Percentiles rank a stretch among this genome's conserved stretches.
Evolutionary conservation across 345 rosid genomes (phyloP).

Genomic region (Passiflora organensis): DNA sequence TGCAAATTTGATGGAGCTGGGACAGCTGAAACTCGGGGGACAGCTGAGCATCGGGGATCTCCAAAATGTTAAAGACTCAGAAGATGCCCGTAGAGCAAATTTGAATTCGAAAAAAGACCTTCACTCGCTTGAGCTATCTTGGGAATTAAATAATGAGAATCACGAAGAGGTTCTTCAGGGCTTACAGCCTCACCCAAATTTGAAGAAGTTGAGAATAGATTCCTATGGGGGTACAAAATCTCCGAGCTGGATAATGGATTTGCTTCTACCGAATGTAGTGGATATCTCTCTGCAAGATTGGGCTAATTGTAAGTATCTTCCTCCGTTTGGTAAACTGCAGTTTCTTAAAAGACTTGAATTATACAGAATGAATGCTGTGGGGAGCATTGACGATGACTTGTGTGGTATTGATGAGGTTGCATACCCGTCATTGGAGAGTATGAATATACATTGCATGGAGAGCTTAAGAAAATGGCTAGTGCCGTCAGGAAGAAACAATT

Average conservation of each 20-base stretch:
- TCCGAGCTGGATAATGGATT: conserved; percentile 7
- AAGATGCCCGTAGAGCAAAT: conserved; percentile 16
- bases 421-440: conserved; percentile 1
- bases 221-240: conserved; percentile 1
- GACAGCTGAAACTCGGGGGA: conserved; percentile 10
- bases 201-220: not conserved
- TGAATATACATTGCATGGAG: not conserved
- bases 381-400: not conserved
- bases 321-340: conserved; percentile 6
- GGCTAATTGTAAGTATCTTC: conserved; percentile 3
- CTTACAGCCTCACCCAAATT: conserved; percentile 3
- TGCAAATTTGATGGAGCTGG: conserved; percentile 4
- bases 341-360: conserved; percentile 1
- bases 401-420: not conserved
- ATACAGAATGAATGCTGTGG: not conserved
- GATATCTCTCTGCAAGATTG: not conserved
- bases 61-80: not conserved
- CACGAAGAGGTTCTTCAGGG: not conserved
- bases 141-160: not conserved
- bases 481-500: not conserved
- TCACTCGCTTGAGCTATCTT: not conserved
- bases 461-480: not conserved
- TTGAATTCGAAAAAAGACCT: conserved; percentile 14
- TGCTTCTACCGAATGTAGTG: conserved; percentile 3
- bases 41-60: conserved; percentile 7